Percentiles rank a stretch among this genome's conserved stretches.
Conservation (phyloP, 2,329 filamentous ascomycete genomes). For the Monosporascus ibericus region DNA sequence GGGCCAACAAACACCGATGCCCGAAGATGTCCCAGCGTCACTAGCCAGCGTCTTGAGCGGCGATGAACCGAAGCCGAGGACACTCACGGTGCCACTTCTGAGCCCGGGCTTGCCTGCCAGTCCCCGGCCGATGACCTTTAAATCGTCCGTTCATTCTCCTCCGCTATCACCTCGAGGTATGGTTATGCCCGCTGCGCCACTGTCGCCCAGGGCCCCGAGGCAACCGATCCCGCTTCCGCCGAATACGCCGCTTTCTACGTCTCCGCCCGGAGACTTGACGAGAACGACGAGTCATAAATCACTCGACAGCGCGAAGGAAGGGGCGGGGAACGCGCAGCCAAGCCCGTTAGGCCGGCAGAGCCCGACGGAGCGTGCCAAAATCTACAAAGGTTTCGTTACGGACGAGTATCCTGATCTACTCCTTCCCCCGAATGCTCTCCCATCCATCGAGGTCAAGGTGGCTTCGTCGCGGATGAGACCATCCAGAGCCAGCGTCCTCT, state of each 20-base stretch:
- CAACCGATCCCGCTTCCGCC: constrained; percentile 68
- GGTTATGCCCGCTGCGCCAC: constrained; percentile 44
- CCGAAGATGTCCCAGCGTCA: constrained; percentile 40
- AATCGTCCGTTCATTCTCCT: constrained; percentile 53
- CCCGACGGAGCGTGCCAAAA: constrained; percentile 39
- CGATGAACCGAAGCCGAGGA: constrained; percentile 21
- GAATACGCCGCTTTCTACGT: constrained; percentile 60
- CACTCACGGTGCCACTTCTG: constrained; percentile 38
- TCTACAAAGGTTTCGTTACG: constrained; percentile 73
- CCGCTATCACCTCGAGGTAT: constrained; percentile 59
- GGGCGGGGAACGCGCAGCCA: constrained; percentile 16
- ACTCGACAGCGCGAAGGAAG: constrained; percentile 31
- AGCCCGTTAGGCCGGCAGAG: constrained; percentile 30
- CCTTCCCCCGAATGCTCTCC: constrained; percentile 80
- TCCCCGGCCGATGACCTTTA: constrained; percentile 49
- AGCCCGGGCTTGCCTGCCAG: constrained; percentile 57
- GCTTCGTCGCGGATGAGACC: constrained; percentile 94
- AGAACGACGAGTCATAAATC: constrained; percentile 35
- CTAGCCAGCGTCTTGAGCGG: constrained; percentile 46
- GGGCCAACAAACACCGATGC: constrained; percentile 26
- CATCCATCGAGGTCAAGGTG: constrained; percentile 78
- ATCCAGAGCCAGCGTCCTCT: constrained; percentile 78
- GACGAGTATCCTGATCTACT: constrained; percentile 84
- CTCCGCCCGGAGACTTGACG: constrained; percentile 36
- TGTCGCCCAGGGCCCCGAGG: constrained; percentile 68